phyloP scores from a whole-genome alignment of 768 basidiomycete genomes.

The Russula olivacea region DNA sequence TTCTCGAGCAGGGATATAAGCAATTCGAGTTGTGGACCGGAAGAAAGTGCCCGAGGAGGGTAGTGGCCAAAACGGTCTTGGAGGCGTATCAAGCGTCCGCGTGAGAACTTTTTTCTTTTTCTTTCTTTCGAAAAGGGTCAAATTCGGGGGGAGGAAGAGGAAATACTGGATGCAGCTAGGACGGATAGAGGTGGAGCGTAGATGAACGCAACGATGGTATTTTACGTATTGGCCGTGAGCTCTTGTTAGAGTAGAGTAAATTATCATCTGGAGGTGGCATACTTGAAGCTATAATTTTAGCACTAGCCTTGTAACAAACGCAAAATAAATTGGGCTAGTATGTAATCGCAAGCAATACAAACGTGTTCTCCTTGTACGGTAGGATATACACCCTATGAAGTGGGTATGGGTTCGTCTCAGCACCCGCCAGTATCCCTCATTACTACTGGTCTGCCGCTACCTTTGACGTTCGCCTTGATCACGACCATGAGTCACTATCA shows the following conservation, averaged over 20 bases:
- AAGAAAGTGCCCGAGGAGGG: constrained; percentile 46
- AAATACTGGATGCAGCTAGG: too few species aligned
- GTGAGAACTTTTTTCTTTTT: neutral
- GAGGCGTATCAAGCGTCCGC: constrained; percentile 35
- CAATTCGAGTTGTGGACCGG: constrained; percentile 85
- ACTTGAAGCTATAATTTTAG: neutral
- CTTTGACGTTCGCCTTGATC: neutral
- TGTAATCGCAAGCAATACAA: neutral
- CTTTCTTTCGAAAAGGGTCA: neutral
- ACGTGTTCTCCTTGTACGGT: neutral
- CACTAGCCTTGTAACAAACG: neutral
- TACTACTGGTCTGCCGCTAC: neutral
- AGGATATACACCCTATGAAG: too few species aligned
- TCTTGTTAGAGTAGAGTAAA: neutral
- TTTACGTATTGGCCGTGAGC: neutral
- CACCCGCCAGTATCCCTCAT: neutral
- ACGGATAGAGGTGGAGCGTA: neutral
- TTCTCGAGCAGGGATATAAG: constrained; percentile 83
- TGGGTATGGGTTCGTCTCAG: too few species aligned
- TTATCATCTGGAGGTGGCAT: neutral
- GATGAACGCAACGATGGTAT: neutral
- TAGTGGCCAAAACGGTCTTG: constrained; percentile 46
- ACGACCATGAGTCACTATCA: neutral
- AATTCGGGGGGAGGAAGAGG: neutral
- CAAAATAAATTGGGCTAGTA: too few species aligned